Percentiles rank a stretch among this genome's conserved stretches.
Conservation (phyloP, 441 rosid species). For the Euphorbia celastroides region DNA sequence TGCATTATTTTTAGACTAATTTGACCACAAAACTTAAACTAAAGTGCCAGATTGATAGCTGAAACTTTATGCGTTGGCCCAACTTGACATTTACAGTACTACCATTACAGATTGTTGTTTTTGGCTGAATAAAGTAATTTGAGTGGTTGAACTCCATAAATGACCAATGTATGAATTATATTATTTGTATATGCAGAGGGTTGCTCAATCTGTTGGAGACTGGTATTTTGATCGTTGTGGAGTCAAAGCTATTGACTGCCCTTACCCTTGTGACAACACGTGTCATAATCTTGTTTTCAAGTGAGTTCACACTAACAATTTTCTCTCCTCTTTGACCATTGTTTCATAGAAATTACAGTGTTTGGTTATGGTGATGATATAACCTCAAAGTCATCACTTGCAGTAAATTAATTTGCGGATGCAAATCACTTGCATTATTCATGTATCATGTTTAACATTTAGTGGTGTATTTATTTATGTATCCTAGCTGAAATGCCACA, state of each 20-base stretch:
- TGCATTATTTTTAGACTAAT: not conserved
- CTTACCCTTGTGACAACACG: constrained; percentile 79
- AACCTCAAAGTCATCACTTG: constrained; percentile 13
- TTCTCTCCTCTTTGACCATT: constrained; percentile 10
- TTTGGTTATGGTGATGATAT: constrained; percentile 13
- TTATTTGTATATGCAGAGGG: constrained; percentile 42
- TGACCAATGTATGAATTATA: not conserved
- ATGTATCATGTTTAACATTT: not conserved
- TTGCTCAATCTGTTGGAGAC: constrained; percentile 88
- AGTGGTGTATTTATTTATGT: not conserved
- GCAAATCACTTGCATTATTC: constrained; percentile 12
- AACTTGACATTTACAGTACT: no score
- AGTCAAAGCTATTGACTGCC: constrained; percentile 69
- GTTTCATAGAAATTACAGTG: constrained; percentile 22
- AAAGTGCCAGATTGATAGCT: not conserved
- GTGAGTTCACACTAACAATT: constrained; percentile 27
- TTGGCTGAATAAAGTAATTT: not conserved
- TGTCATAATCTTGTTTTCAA: constrained; percentile 77
- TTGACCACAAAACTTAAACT: not conserved
- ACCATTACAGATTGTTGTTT: no score
- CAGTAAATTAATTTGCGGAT: constrained; percentile 15
- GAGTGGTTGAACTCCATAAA: not conserved
- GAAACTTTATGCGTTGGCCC: no score
- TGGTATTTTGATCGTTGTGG: constrained; percentile 84
- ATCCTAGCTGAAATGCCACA: constrained; percentile 6